Evolutionary conservation across 2,329 filamentous ascomycete genomes (phyloP).

Genomic region (Seiridium cupressi): DNA sequence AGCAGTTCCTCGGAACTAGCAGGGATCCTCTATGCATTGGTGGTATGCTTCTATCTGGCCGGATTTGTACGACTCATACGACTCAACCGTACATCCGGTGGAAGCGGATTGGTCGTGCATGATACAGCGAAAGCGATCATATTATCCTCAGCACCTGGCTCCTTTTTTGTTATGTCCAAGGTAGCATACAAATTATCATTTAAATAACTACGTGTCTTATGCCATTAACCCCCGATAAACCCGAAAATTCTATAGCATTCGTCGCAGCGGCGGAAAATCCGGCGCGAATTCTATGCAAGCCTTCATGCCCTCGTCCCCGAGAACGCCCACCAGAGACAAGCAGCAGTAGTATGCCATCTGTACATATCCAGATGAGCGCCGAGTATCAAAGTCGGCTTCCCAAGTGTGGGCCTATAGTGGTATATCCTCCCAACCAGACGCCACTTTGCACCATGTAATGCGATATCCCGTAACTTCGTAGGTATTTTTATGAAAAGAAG

Average conservation of each 20-base stretch:
- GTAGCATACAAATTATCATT: too few species aligned
- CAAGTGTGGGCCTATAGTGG: not conserved
- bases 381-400: not conserved
- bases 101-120: not conserved
- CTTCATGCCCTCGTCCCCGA: not conserved
- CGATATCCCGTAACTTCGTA: not conserved
- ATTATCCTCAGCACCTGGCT: too few species aligned
- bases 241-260: not conserved
- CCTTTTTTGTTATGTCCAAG: too few species aligned
- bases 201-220: too few species aligned
- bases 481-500: not conserved
- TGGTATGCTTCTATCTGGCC: not conserved
- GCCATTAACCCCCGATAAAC: too few species aligned
- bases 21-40: not conserved
- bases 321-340: not conserved
- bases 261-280: not conserved
- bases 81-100: not conserved
- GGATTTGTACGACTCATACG: too few species aligned
- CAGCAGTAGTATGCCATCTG: not conserved
- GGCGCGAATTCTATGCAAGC: not conserved
- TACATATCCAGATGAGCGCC: slow-evolving; percentile 1
- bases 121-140: too few species aligned
- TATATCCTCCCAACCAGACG: not conserved
- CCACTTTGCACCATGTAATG: not conserved
- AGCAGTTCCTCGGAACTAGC: slow-evolving; percentile 6